phyloP scores from a whole-genome alignment of 208 protist species.

The Tritrichomonas musculus region DNA sequence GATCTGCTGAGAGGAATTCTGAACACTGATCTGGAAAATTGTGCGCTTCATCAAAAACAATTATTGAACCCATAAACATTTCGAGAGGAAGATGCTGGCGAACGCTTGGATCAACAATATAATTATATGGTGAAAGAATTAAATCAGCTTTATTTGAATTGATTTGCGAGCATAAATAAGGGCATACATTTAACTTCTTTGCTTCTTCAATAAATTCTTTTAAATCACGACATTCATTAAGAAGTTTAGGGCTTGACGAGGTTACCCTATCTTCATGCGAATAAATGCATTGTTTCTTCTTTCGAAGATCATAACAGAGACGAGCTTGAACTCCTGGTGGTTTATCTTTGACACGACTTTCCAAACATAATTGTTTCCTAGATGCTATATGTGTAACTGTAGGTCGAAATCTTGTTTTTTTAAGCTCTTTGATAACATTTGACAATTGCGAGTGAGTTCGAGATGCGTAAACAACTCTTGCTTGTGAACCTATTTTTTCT shows the following conservation, averaged over 20 bases:
- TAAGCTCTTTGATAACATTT: constrained; percentile 29
- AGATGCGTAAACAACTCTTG: not conserved
- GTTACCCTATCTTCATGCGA: not conserved
- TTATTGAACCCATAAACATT: not conserved
- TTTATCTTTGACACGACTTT: not conserved
- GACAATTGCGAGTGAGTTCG: constrained; percentile 35
- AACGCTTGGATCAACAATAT: constrained; percentile 33
- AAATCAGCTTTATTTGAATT: constrained; percentile 6
- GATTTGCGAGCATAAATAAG: constrained; percentile 9
- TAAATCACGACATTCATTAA: not conserved
- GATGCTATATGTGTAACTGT: constrained; percentile 1
- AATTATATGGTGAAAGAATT: not conserved
- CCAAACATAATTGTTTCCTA: not conserved
- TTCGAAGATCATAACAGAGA: not conserved
- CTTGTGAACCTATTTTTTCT: too few relatives aligned
- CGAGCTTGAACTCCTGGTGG: not conserved
- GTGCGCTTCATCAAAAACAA: constrained; percentile 22
- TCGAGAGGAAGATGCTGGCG: not conserved
- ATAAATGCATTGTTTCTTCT: not conserved
- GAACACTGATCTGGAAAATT: constrained; percentile 16
- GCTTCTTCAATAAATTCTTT: not conserved
- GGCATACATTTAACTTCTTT: not conserved
- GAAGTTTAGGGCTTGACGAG: not conserved
- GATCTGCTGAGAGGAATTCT: not conserved
- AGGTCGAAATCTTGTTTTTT: not conserved